Evolutionary conservation across 2,329 filamentous ascomycete genomes (phyloP), one percentile per base, ranked within the genome.

Genomic region (Cercospora canescens): DNA sequence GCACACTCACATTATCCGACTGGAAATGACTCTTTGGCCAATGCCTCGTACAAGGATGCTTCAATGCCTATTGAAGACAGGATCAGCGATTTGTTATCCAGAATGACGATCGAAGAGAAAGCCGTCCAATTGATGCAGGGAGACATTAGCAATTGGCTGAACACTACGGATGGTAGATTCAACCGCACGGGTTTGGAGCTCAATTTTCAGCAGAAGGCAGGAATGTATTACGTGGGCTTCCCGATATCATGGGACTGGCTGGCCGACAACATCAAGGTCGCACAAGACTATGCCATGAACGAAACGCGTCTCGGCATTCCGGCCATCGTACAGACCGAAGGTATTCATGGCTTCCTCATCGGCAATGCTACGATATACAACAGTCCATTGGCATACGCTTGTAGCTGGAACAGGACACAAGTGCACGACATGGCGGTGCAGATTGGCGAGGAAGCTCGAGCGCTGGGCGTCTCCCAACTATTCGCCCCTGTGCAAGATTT

Each of bases 331-430:
- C 91, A 93, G 77, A 90, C 86, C 3, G 91, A 93, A 78, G 89
- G 87, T 39, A 89, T 93, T 52, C 90, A 93, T 72, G 91, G 90
- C 1, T 88, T 92, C 70, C 80, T 92, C 34, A 85, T 89, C 50
- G 85, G 86, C 9, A 92, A 92, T 75, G 90, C 89, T 2, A 93
- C 91, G 1, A 91, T 93, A 66, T 93, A 92, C 81, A 93, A 92
- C 78, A 91, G 88, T 1, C 90, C 91, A 0, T 92, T 93, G 70
- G 90, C 82, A 7, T 86, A 90, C 61, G 90, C 87, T 16, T 91
- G 89, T 73, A 89, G 89, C 0, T 93, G 88, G 80, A 91, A 93
- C 74, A 85, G 85, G 0, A 82, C 83, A 45, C 78, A 92, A 14
- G 80, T 92, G 3, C 78, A 88, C 69, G 84, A 90, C 70, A 92